These are phyloP conservation scores for Boletus reticuloceps DNA, from an alignment of 768 basidiomycete species.

Conservation along the genomic window DNA sequence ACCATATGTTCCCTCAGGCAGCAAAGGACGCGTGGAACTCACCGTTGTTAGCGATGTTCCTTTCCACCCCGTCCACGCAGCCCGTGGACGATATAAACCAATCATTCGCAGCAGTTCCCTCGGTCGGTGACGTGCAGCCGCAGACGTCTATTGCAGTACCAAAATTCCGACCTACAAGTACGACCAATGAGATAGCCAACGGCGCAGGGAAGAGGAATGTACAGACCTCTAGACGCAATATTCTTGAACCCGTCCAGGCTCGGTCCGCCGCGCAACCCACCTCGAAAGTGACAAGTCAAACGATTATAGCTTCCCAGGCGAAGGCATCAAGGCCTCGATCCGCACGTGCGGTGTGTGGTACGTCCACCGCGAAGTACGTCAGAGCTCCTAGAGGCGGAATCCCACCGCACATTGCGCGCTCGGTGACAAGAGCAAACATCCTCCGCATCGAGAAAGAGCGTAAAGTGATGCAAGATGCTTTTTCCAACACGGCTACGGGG, in stretches of 20 bases:
- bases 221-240: neutral
- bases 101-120: neutral
- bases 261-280: neutral
- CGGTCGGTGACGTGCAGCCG: neutral
- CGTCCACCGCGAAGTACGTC: constrained; percentile 1
- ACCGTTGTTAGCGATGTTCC: constrained; percentile 6
- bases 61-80: neutral
- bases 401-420: constrained; percentile 30
- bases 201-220: neutral
- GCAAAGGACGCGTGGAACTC: neutral
- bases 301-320: neutral
- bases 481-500: neutral
- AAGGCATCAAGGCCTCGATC: constrained; percentile 10
- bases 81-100: neutral
- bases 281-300: neutral
- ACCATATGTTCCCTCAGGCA: constrained; percentile 9
- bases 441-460: constrained; percentile 25
- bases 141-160: neutral
- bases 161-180: neutral
- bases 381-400: constrained; percentile 30
- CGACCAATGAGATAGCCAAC: neutral
- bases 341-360: neutral
- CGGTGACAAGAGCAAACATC: constrained; percentile 27
- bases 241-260: constrained; percentile 1
- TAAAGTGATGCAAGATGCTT: constrained; percentile 16